A percentile compares a stretch with the other conserved stretches of the same genome.
Evolutionary conservation across 495 filamentous ascomycete genomes (phyloP).

Genomic region (Aspergillus taichungensis): DNA sequence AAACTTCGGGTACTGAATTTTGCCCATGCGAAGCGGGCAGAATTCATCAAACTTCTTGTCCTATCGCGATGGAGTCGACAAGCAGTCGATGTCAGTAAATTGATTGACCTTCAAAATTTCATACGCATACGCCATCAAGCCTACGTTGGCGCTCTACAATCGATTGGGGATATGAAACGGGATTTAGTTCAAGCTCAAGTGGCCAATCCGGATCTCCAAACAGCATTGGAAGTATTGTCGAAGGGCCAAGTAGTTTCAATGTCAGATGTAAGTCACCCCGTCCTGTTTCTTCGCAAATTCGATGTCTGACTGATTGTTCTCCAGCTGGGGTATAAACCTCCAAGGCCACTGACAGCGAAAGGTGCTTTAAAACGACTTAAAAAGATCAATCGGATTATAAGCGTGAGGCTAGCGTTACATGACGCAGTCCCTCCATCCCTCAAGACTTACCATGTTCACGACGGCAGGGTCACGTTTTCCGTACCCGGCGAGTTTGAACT

Average conservation of each 20-base stretch:
- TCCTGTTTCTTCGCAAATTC: neutral
- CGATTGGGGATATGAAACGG: constrained; percentile 60
- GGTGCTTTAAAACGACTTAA: constrained; percentile 59
- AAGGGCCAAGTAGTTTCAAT: constrained; percentile 66
- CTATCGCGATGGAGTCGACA: constrained; percentile 81
- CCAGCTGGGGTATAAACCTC: constrained; percentile 70
- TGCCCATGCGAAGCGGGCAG: constrained; percentile 51
- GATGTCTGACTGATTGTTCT: constrained; percentile 16
- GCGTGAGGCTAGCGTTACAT: constrained; percentile 68
- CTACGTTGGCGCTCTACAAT: constrained; percentile 48
- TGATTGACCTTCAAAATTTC: constrained; percentile 77
- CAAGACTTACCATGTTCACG: constrained; percentile 60
- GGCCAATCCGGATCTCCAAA: constrained; percentile 82
- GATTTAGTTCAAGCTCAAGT: constrained; percentile 55
- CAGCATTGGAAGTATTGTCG: constrained; percentile 74
- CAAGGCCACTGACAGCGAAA: constrained; percentile 55
- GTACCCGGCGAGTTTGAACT: constrained; percentile 84
- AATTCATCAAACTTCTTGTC: constrained; percentile 86
- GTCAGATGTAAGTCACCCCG: constrained; percentile 53
- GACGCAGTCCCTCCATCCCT: constrained; percentile 66
- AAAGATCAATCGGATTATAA: constrained; percentile 74
- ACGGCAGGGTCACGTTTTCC: constrained; percentile 78
- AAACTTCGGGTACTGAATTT: constrained; percentile 70
- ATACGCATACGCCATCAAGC: constrained; percentile 48
- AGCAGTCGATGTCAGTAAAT: constrained; percentile 61